Conservation (phyloP, 495 filamentous ascomycete species). For the Sordaria brevicollis region DNA sequence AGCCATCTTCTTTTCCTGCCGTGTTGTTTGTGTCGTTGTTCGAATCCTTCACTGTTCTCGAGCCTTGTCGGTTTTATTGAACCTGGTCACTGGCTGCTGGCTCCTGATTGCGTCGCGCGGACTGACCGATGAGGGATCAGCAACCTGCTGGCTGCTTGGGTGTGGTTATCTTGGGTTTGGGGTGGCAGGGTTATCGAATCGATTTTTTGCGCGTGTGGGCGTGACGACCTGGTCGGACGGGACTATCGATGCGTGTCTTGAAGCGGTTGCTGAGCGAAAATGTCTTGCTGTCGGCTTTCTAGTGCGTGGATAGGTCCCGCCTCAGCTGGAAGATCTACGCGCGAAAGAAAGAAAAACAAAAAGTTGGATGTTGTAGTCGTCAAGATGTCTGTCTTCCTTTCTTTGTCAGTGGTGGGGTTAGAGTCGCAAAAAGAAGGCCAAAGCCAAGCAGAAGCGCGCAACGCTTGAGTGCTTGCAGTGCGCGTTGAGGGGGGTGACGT, state of each 20-base stretch:
- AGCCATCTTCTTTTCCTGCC: conserved; percentile 55
- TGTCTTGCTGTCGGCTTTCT: background rate
- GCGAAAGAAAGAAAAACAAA: background rate
- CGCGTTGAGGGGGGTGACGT: background rate
- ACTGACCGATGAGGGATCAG: background rate
- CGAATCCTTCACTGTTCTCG: background rate
- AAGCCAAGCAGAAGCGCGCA: background rate
- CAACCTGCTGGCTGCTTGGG: no score
- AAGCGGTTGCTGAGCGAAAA: background rate
- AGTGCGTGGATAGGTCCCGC: background rate
- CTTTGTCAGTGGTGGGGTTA: background rate
- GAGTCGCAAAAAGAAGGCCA: background rate
- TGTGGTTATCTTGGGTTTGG: background rate
- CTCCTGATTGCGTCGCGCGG: background rate
- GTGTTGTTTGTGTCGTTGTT: conserved; percentile 20
- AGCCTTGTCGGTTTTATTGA: background rate
- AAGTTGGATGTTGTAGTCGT: background rate
- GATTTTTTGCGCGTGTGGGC: background rate
- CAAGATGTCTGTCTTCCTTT: background rate
- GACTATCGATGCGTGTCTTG: background rate
- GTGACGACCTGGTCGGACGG: background rate
- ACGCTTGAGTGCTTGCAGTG: background rate
- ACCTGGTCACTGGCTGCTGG: background rate
- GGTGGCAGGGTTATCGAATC: background rate
- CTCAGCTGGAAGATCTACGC: background rate